phyloP scores from a whole-genome alignment of 192 early-diverging fungal genomes.

The Funneliformis mosseae region DNA sequence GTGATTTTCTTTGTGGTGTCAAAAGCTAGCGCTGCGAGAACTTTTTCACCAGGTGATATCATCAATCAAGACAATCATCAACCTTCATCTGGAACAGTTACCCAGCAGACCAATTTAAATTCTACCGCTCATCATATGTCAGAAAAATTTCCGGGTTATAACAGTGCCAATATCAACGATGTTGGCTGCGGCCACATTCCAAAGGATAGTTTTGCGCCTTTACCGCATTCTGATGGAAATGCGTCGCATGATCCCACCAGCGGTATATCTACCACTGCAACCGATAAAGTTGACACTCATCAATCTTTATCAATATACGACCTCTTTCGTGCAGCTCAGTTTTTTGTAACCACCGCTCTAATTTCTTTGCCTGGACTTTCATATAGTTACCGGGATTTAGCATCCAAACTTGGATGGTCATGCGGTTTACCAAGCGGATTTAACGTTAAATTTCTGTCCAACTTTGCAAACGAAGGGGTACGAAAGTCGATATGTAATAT shows the following conservation, averaged over 20 bases:
- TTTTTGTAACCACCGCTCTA: constrained; percentile 21
- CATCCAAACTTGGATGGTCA: constrained; percentile 17
- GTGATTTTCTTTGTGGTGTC: neutral
- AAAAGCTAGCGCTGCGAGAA: neutral
- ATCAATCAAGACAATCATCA: neutral
- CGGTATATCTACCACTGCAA: neutral
- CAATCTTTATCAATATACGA: constrained; percentile 8
- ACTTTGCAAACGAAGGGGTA: neutral
- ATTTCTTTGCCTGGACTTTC: constrained; percentile 6
- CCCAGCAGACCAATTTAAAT: too few relatives aligned
- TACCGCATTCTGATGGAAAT: neutral
- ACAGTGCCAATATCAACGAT: too few relatives aligned
- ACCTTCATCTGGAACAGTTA: neutral
- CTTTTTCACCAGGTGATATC: neutral
- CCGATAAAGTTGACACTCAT: neutral
- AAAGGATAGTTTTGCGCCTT: neutral
- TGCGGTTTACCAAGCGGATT: neutral
- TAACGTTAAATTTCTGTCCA: neutral
- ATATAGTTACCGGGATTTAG: neutral
- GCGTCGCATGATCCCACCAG: neutral
- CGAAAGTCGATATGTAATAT: neutral
- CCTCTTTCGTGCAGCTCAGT: constrained; percentile 14
- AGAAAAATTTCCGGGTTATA: too few relatives aligned
- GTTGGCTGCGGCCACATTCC: too few relatives aligned
- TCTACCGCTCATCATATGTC: too few relatives aligned